These are phyloP conservation scores for Suhomyces ambrosiae DNA, from an alignment of 1,139 yeast species.

Conservation along the genomic window DNA sequence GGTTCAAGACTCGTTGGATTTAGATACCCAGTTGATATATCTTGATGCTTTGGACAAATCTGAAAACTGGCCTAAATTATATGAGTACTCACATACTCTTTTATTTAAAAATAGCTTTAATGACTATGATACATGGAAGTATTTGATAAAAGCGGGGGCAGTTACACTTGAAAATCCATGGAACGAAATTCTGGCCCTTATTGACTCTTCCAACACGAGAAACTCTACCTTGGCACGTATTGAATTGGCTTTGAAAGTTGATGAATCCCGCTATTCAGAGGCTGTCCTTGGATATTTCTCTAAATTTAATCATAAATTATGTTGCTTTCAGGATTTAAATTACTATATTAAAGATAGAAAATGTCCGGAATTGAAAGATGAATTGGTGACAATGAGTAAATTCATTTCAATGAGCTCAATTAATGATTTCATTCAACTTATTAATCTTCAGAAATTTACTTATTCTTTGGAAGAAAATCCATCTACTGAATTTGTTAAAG, in stretches of 20 bases:
- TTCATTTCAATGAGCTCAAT: slow-evolving; percentile 15
- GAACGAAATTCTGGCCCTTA: slow-evolving; percentile 25
- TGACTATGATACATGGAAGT: slow-evolving; percentile 64
- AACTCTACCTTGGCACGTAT: slow-evolving; percentile 60
- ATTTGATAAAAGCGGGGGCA: slow-evolving; percentile 42
- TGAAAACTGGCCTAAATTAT: slow-evolving; percentile 47
- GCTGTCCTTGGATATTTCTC: slow-evolving; percentile 46
- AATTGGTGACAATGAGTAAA: slow-evolving; percentile 9
- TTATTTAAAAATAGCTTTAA: slow-evolving; percentile 49
- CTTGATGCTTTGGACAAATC: slow-evolving; percentile 44
- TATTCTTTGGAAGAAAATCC: slow-evolving; percentile 21
- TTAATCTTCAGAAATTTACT: slow-evolving; percentile 55
- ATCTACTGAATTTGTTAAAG: slow-evolving; percentile 21
- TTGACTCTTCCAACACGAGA: slow-evolving; percentile 36
- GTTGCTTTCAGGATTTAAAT: slow-evolving; percentile 62
- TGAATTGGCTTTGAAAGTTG: slow-evolving; percentile 37
- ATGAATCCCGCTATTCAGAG: slow-evolving; percentile 19
- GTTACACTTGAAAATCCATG: slow-evolving; percentile 1
- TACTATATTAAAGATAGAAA: slow-evolving; percentile 26
- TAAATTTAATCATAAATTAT: slow-evolving; percentile 51
- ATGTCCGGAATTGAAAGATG: slow-evolving; percentile 1
- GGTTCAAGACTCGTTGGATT: slow-evolving; percentile 43
- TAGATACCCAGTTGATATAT: slow-evolving; percentile 59
- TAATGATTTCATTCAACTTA: slow-evolving; percentile 40
- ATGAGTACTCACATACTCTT: slow-evolving; percentile 32